Evolutionary conservation across 495 filamentous ascomycete species (phyloP), one percentile per base, ranked within the genome.

Genomic region (Penicillium lividum): DNA sequence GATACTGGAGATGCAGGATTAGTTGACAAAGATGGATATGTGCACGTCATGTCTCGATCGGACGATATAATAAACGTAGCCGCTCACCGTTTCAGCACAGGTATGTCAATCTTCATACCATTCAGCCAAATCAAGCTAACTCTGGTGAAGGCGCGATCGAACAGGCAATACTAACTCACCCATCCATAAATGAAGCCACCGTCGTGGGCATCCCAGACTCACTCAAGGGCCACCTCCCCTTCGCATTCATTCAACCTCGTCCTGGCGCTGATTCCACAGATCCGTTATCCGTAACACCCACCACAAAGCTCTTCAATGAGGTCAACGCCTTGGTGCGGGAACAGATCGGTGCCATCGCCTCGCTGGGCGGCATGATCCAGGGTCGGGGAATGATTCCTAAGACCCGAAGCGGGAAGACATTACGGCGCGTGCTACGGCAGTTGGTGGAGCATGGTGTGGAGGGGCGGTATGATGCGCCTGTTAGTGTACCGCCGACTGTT

Each of bases 31-130:
- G 85, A 92, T 52, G 90, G 89, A 2, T 95, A 95, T 68, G 82
- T 96, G 48, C 88, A 90, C 67, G 84, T 96, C 65, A 92, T 96
- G 90, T 84, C 88, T 2, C 81, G 92, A 54, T 84, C 85, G 4
- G 93, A 97, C 77, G 93, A 97, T 71, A 88, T 97, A 57, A 95
- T 97, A 68, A 97, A 97, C 66, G 93, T 96, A 1, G 92, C 93
- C 29, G 93, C 93, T 3, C 93, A 97, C 74, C 84, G 93, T 4
- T 92, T 97, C 59, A 90, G 87, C 64, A 97, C 92, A 3, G 92
- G 89, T 89, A 77, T 54, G 77, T 67, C n/a, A 28, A 18, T 34
- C 50, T 11, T 43, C 47, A 8, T 25, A 25, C 45, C 27, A 25
- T 44, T 52, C 27, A 30, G 33, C 51, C 9, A 13, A 36, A 36